Evolutionary conservation across 495 filamentous ascomycete genomes (phyloP).

Genomic region (Neohortaea acidophila): DNA sequence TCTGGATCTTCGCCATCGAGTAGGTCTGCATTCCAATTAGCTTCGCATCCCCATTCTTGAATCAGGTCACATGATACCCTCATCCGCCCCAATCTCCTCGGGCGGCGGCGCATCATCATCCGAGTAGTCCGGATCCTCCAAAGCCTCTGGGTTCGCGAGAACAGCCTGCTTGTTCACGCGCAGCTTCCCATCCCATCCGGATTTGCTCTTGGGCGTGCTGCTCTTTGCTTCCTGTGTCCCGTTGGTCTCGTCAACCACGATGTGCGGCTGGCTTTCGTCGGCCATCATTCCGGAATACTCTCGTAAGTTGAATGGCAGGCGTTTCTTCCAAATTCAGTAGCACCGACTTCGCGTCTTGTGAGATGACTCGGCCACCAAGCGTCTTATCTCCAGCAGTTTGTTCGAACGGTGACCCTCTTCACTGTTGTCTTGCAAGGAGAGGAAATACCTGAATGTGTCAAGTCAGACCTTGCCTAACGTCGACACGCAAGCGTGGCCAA

Average conservation of each 20-base stretch:
- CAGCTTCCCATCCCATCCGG: slow-evolving; percentile 86
- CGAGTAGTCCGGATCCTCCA: slow-evolving; percentile 71
- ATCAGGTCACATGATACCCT: slow-evolving; percentile 39
- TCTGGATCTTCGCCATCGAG: slow-evolving; percentile 49
- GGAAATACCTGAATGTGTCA: too few relatives aligned
- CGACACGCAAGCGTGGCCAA: too few relatives aligned
- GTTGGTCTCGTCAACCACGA: not conserved
- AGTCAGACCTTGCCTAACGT: too few relatives aligned
- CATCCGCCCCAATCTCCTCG: slow-evolving; percentile 66
- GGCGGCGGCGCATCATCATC: slow-evolving; percentile 64
- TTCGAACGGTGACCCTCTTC: too few relatives aligned
- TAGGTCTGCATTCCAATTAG: slow-evolving; percentile 38
- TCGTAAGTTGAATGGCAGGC: too few relatives aligned
- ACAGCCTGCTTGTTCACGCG: slow-evolving; percentile 51
- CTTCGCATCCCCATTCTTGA: slow-evolving; percentile 1
- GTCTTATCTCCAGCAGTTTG: too few relatives aligned
- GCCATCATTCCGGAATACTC: too few relatives aligned
- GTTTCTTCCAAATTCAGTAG: too few relatives aligned
- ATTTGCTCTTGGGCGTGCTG: slow-evolving; percentile 15
- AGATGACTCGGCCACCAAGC: too few relatives aligned
- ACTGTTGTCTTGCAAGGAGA: too few relatives aligned
- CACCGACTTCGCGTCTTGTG: too few relatives aligned
- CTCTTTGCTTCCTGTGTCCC: slow-evolving; percentile 2
- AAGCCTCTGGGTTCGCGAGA: slow-evolving; percentile 56
- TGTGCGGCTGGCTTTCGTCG: not conserved